phyloP scores from a whole-genome alignment of 1,284 basidiomycete genomes.

The Afroboletus lepidellus region DNA sequence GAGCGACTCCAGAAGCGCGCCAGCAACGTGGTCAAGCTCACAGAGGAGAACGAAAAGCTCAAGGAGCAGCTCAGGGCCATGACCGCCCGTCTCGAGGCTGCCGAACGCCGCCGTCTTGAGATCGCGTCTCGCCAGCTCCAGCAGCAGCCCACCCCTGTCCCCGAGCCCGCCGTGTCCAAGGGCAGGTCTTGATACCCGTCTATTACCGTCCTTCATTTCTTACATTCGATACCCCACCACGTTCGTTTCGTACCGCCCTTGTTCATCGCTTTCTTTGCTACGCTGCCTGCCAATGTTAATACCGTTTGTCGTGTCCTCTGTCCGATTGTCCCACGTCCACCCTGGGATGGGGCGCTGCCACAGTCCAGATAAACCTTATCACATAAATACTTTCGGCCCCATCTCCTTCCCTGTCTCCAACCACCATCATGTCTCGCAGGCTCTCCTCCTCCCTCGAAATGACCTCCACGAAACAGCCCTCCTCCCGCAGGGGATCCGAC shows the following conservation, averaged over 20 bases:
- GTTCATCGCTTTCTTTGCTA: constrained; percentile 12
- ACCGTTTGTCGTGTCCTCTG: neutral
- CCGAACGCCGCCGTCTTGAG: constrained; percentile 62
- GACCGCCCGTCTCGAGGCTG: constrained; percentile 70
- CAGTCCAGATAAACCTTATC: constrained; percentile 17
- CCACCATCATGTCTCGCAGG: constrained; percentile 23
- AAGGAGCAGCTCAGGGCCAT: constrained; percentile 71
- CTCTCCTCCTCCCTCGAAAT: constrained; percentile 35
- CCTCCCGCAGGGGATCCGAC: constrained; percentile 37
- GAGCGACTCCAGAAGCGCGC: constrained; percentile 71
- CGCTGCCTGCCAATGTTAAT: constrained; percentile 6
- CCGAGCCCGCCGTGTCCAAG: constrained; percentile 18
- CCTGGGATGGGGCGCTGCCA: neutral
- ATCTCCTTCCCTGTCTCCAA: neutral
- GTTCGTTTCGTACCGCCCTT: constrained; percentile 18
- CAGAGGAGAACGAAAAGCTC: constrained; percentile 75
- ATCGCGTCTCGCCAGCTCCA: constrained; percentile 41
- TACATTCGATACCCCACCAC: constrained; percentile 28
- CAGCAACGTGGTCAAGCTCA: constrained; percentile 70
- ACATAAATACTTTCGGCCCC: constrained; percentile 15
- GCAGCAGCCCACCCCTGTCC: constrained; percentile 15
- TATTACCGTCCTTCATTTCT: constrained; percentile 28
- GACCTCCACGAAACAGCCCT: constrained; percentile 31
- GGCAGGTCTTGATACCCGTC: constrained; percentile 28
- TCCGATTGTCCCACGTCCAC: constrained; percentile 13